phyloP scores from a whole-genome alignment of 352 stramenopile genomes.

The Phytophthora megakarya region DNA sequence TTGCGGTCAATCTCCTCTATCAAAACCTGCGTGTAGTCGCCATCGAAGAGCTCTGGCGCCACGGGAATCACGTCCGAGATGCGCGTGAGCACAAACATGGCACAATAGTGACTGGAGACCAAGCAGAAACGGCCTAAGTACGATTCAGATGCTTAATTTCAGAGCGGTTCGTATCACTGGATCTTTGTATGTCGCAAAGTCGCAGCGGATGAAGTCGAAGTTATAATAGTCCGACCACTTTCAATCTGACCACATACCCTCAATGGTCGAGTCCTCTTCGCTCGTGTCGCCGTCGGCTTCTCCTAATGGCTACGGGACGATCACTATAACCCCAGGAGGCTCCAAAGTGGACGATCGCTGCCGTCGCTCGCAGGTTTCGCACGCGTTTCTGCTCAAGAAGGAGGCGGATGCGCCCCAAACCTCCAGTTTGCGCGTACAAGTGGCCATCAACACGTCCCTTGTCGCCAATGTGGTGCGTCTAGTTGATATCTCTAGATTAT shows the following conservation, averaged over 20 bases:
- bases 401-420: constrained; percentile 54
- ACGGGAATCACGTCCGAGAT: constrained; percentile 88
- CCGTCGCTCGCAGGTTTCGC: constrained; percentile 72
- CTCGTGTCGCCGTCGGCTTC: constrained; percentile 12
- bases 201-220: neutral
- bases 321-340: constrained; percentile 21
- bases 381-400: constrained; percentile 68
- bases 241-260: constrained; percentile 6
- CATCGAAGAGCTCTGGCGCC: constrained; percentile 77
- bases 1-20: constrained; percentile 91
- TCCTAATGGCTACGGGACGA: constrained; percentile 33
- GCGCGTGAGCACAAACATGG: constrained; percentile 86
- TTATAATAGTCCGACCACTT: constrained; percentile 2
- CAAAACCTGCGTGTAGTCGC: constrained; percentile 85
- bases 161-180: neutral
- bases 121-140: constrained; percentile 9
- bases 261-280: constrained; percentile 24
- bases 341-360: constrained; percentile 32
- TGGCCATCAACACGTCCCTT: constrained; percentile 74
- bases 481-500: neutral
- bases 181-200: neutral
- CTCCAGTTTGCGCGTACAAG: constrained; percentile 49
- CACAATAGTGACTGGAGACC: constrained; percentile 19
- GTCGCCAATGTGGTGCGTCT: constrained; percentile 71
- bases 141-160: neutral